Evolutionary conservation across 2,329 filamentous ascomycete species (phyloP), one percentile per base, ranked within the genome.

Genomic region (Dactylellina cionopaga): DNA sequence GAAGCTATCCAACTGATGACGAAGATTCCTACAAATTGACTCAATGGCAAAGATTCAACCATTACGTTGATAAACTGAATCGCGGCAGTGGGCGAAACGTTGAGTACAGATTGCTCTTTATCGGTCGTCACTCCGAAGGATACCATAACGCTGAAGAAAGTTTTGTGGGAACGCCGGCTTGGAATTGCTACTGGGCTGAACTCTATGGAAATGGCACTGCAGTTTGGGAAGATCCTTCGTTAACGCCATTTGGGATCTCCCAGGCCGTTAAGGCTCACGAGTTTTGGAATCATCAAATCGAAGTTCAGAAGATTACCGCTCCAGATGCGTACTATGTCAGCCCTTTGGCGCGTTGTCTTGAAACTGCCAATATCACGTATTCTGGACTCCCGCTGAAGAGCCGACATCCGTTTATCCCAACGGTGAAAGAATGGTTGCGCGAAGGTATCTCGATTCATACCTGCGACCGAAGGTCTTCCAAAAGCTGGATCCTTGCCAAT

Each of bases 151-250:
- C 83, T 1, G 88, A 88, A 11, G 87, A 91, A 79, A 82, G 82
- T 17, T 88, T 83, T 78, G 90, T 89, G 75, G 88, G 88, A 51
- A 90, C 88, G 0, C 85, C 87, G 1, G 87, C 86, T 1, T 91
- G 89, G 89, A 89, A 91, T 77, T 86, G 87, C 79, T 90, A 90
- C 81, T 91, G 87, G 87, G 84, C 85, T 2, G 82, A 86, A 69
- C 82, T 84, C 1, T 84, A 88, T 31, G 88, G 89, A 74, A 89
- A 91, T 77, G 84, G 81, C 43, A 89, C 87, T 1, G 80, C 83
- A 0, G 80, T 80, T 19, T 91, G 89, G 89, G 82, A 84, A 1
- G 89, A 91, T 75, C 83, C 89, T 0, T 82, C 84, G 7, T 82
- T 91, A 25, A 90, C 88, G 0, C 78, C 81, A 0, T 81, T 80